Percentiles rank a stretch among this genome's conserved stretches.
phyloP scores from a whole-genome alignment of 345 rosid genomes.

The thale cress (Arabidopsis thaliana) region TAIR10.1 NC_003071.7:9613501-9614000 shows the following conservation, averaged over 20 bases:
- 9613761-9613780: conserved; percentile 2
- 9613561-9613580: not conserved
- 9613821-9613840: conserved; percentile 14
- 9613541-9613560: not conserved
- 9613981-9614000: not conserved
- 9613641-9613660: not conserved
- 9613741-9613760: not conserved
- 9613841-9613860: too few species aligned
- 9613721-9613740: not conserved
- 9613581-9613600: not conserved
- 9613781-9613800: conserved; percentile 26
- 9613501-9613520: conserved; percentile 23
- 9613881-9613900: not conserved
- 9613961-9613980: not conserved
- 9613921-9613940: conserved; percentile 9
- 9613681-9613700: not conserved
- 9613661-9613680: not conserved
- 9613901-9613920: conserved; percentile 1
- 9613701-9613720: not conserved
- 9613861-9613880: too few species aligned
- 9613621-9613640: not conserved
- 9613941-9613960: not conserved
- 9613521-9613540: not conserved
- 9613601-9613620: not conserved
- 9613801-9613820: conserved; percentile 29